These are phyloP conservation scores for Mallotus nudiflorus DNA, from an alignment of 345 rosid genomes.

Conservation along the genomic window DNA sequence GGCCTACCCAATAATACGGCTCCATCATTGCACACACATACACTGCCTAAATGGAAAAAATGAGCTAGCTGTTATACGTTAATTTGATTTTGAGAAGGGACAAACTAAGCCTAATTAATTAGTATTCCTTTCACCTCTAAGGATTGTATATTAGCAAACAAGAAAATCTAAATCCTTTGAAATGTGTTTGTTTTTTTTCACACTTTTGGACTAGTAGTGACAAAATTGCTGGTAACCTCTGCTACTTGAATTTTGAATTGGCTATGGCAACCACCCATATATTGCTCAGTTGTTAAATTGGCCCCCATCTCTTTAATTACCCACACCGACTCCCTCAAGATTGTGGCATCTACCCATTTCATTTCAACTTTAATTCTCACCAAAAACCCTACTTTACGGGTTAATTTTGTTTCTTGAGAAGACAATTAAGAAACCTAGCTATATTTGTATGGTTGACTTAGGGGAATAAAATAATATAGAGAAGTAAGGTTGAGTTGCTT, in stretches of 20 bases:
- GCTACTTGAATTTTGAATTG: conserved; percentile 14
- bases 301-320: conserved; percentile 14
- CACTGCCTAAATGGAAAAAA: too few species aligned
- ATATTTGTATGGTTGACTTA: background rate
- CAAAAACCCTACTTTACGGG: conserved; percentile 9
- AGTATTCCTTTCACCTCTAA: too few species aligned
- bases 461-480: too few species aligned
- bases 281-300: conserved; percentile 1
- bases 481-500: too few species aligned
- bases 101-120: conserved; percentile 25
- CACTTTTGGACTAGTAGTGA: conserved; percentile 21
- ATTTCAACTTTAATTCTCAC: conserved; percentile 5
- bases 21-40: too few species aligned
- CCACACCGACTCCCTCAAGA: conserved; percentile 32
- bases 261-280: background rate
- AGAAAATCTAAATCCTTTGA: conserved; percentile 45
- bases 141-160: too few species aligned
- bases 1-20: too few species aligned
- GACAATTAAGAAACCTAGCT: too few species aligned
- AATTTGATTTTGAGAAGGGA: too few species aligned
- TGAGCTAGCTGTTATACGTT: too few species aligned
- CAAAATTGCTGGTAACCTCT: conserved; percentile 32
- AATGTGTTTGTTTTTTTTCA: conserved; percentile 29
- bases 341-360: conserved; percentile 18
- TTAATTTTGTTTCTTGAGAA: too few species aligned